Conservation (phyloP, 805 yeast species). For the Myxozyma udenii region DNA sequence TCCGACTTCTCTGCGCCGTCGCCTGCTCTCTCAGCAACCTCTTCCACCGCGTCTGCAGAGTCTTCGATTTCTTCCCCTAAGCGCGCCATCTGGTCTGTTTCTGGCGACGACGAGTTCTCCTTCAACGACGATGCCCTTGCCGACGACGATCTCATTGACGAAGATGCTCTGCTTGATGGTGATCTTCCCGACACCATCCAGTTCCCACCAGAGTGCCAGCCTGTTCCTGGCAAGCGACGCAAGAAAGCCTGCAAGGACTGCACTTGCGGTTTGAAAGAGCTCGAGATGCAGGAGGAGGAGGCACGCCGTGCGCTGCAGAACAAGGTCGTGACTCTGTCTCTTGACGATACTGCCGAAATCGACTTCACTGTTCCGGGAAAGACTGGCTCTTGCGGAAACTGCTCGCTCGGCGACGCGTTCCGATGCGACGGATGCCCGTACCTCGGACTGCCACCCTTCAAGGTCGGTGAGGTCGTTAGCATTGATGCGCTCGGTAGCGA, state of each 20-base stretch:
- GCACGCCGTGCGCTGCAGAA: slow-evolving; percentile 42
- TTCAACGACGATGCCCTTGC: slow-evolving; percentile 51
- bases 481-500: slow-evolving; percentile 47
- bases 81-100: slow-evolving; percentile 44
- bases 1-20: slow-evolving; percentile 33
- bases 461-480: slow-evolving; percentile 89
- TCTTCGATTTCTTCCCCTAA: slow-evolving; percentile 39
- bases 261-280: slow-evolving; percentile 91
- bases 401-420: slow-evolving; percentile 97
- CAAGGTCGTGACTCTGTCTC: slow-evolving; percentile 53
- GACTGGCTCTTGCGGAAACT: slow-evolving; percentile 88
- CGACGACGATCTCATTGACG: slow-evolving; percentile 55
- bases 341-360: slow-evolving; percentile 78
- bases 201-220: slow-evolving; percentile 30
- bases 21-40: slow-evolving; percentile 44
- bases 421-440: slow-evolving; percentile 98
- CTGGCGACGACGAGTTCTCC: slow-evolving; percentile 50
- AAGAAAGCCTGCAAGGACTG: slow-evolving; percentile 97
- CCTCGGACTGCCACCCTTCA: slow-evolving; percentile 95
- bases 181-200: slow-evolving; percentile 39
- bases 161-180: slow-evolving; percentile 52
- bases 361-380: slow-evolving; percentile 97
- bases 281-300: slow-evolving; percentile 55
- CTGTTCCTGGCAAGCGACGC: slow-evolving; percentile 41
- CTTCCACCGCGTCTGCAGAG: slow-evolving; percentile 42